Base-by-base conservation (phyloP, 2,329 filamentous ascomycete genomes). In the Ascochyta lentis region DNA sequence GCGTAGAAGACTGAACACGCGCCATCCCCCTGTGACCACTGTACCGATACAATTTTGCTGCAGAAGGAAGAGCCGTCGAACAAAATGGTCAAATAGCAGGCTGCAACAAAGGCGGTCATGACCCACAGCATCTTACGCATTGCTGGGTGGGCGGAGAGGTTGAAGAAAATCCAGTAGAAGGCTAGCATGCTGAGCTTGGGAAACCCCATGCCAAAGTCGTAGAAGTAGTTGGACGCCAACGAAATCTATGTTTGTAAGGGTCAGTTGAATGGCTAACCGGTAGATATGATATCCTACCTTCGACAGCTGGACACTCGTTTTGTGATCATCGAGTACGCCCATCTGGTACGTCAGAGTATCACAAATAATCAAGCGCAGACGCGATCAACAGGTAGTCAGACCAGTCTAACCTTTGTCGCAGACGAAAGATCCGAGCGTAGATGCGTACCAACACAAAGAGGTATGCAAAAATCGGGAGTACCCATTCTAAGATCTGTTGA, bases 171-270 rank as follows among this genome's bases (percentile, higher is more conserved):
- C 64, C 62, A 67, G 56, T 65, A 67, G 35, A 67, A 67, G 3
- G 62, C 64, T 7, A 67, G 57, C 64, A 67, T 67, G 34, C 64
- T 65, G 37, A 67, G 61, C 39, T 67, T 67, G 10, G 64, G 64
- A 34, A 67, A 67, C 0, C 64, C 64, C 62, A 67, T 67, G 2
- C 64, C 64, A 24, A 67, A 50, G 34, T 67, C 64, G 49, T 67
- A 67, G 54, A 67, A 67, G 48, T 67, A 67, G 45, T 67, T 67
- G 1, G 64, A 67, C 8, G 64, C 44, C 34, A 65, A 67, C 1
- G 62, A 67, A 43, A 67, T 67, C 64, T 67, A 15, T 4, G 5
- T 6, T 13, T 5, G 2, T 27, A 5, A 26, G 39, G 4, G 26
- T 26, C 19, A 13, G 16, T 22, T 1, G 15, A 13, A 15, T 24